phyloP scores from a whole-genome alignment of 2,329 filamentous ascomycete species.

The Phyllosticta citriasiana region DNA sequence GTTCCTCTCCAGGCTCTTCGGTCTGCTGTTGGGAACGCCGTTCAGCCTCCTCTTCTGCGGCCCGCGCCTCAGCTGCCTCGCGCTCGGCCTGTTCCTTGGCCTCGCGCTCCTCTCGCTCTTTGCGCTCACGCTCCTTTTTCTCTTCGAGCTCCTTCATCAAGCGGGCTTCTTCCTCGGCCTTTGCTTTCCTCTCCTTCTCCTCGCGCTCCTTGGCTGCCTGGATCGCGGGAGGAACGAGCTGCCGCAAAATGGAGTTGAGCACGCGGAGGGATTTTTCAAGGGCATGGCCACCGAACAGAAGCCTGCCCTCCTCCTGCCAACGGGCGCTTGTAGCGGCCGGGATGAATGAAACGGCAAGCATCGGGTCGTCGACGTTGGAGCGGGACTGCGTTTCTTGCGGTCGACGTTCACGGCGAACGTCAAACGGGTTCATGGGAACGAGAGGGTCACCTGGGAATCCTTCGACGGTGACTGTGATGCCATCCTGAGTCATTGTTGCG shows the following conservation, averaged over 20 bases:
- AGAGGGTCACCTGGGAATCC: constrained; percentile 31
- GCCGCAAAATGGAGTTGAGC: constrained; percentile 56
- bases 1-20: constrained; percentile 29
- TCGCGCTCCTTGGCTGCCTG: constrained; percentile 66
- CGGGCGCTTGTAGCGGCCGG: constrained; percentile 62
- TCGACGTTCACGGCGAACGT: constrained; percentile 21
- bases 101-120: constrained; percentile 39
- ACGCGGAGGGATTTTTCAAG: constrained; percentile 61
- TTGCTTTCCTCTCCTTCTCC: constrained; percentile 50
- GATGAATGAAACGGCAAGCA: constrained; percentile 66
- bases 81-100: constrained; percentile 38
- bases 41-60: constrained; percentile 20
- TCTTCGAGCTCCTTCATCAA: constrained; percentile 25
- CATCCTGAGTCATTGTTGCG: constrained; percentile 33
- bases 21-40: constrained; percentile 17
- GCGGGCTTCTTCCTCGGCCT: constrained; percentile 35
- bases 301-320: constrained; percentile 82
- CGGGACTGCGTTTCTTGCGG: constrained; percentile 23
- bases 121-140: constrained; percentile 32
- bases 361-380: constrained; percentile 46
- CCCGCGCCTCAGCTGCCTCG: constrained; percentile 24
- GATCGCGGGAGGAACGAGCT: constrained; percentile 74
- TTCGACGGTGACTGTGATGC: constrained; percentile 22
- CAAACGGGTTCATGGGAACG: background rate
- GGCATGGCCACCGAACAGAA: constrained; percentile 65